Evolutionary conservation across 2,329 filamentous ascomycete species (phyloP).

Genomic region (Intubia oerlemansii): DNA sequence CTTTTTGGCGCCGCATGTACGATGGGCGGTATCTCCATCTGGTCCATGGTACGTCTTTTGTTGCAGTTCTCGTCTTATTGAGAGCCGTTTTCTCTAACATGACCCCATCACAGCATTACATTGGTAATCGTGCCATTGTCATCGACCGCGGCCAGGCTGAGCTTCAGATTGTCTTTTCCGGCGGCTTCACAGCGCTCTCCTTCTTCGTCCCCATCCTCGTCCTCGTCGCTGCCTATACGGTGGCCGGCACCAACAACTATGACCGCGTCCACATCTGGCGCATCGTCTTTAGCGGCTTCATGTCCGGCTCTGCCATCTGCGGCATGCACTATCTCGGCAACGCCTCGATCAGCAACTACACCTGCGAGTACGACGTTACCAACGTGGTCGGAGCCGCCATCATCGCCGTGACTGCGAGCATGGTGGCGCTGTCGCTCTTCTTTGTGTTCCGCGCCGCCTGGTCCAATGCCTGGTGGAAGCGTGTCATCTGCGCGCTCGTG

Average conservation of each 20-base stretch:
- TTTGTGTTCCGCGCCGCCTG: conserved; percentile 57
- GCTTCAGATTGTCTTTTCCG: conserved; percentile 54
- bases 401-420: conserved; percentile 54
- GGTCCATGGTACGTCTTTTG: conserved; percentile 39
- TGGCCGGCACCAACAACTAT: conserved; percentile 31
- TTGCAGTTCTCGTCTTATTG: not conserved
- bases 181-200: conserved; percentile 51
- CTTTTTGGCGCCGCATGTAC: conserved; percentile 41
- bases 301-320: conserved; percentile 56
- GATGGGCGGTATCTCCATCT: conserved; percentile 56
- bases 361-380: conserved; percentile 33
- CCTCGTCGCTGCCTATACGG: conserved; percentile 51
- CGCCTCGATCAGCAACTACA: conserved; percentile 59
- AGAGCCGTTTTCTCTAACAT: not conserved
- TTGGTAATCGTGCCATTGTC: conserved; percentile 61
- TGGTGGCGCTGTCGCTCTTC: conserved; percentile 50
- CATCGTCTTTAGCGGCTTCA: conserved; percentile 38
- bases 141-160: conserved; percentile 38
- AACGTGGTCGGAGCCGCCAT: conserved; percentile 47
- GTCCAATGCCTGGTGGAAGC: conserved; percentile 62
- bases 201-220: conserved; percentile 65
- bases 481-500: conserved; percentile 41
- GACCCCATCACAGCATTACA: conserved; percentile 39
- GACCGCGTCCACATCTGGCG: conserved; percentile 35
- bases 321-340: conserved; percentile 86